A percentile compares a stretch with the other conserved stretches of the same genome.
Evolutionary conservation across 768 basidiomycete species (phyloP).

Genomic region (Hortiboletus campestris): DNA sequence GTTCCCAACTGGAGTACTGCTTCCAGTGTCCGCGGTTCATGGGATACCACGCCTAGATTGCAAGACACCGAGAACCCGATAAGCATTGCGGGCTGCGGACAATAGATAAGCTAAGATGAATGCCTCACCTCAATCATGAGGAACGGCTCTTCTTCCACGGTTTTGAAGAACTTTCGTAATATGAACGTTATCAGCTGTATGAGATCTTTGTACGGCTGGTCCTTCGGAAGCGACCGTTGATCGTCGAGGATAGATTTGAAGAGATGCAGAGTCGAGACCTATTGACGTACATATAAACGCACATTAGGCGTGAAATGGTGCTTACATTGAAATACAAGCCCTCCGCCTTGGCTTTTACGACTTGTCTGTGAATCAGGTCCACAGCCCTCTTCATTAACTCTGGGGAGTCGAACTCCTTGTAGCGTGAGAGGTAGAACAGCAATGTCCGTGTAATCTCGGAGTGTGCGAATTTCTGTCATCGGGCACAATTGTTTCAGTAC

Average conservation of each 20-base stretch:
- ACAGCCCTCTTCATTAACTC: slow-evolving; percentile 92
- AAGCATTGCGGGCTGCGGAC: slow-evolving; percentile 15
- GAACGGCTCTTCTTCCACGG: slow-evolving; percentile 78
- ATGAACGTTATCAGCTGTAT: slow-evolving; percentile 81
- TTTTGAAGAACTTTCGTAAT: slow-evolving; percentile 93
- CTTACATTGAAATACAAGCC: slow-evolving; percentile 92
- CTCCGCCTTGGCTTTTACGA: slow-evolving; percentile 87
- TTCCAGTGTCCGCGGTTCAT: slow-evolving; percentile 89
- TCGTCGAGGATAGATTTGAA: slow-evolving; percentile 87
- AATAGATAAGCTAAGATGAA: slow-evolving; percentile 27
- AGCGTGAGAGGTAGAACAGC: slow-evolving; percentile 77
- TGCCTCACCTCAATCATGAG: slow-evolving; percentile 79
- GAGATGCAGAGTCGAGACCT: slow-evolving; percentile 88
- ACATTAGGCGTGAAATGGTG: slow-evolving; percentile 5
- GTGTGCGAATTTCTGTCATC: slow-evolving; percentile 80
- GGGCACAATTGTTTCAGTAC: slow-evolving; percentile 20
- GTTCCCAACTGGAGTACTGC: slow-evolving; percentile 76
- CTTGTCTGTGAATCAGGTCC: slow-evolving; percentile 85
- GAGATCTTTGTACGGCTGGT: slow-evolving; percentile 81
- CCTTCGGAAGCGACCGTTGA: slow-evolving; percentile 73
- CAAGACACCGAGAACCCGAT: slow-evolving; percentile 12
- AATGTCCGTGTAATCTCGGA: slow-evolving; percentile 84
- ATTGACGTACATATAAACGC: slow-evolving; percentile 23
- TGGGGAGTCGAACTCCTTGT: slow-evolving; percentile 69
- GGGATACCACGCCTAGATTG: slow-evolving; percentile 75